These are phyloP conservation scores for Aspergillus funiculosus DNA, from an alignment of 495 filamentous ascomycete genomes.

Conservation along the genomic window DNA sequence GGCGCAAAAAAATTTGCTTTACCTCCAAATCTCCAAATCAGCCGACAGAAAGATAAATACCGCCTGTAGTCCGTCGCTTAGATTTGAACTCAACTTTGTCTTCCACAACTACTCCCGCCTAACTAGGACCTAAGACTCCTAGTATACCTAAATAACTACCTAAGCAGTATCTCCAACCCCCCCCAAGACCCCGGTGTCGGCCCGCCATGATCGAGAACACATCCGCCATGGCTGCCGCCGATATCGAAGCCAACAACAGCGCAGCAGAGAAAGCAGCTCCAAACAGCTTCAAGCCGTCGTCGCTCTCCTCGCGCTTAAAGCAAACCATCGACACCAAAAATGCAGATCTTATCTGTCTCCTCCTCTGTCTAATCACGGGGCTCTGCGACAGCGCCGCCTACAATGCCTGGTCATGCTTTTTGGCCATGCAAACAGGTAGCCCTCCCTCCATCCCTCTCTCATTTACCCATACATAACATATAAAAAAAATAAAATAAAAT, in stretches of 20 bases:
- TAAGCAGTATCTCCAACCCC: too few species aligned
- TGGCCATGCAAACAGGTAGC: slow-evolving; percentile 59
- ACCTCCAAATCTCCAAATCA: too few species aligned
- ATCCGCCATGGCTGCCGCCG: slow-evolving; percentile 5
- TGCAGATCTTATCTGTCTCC: slow-evolving; percentile 49
- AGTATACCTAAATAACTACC: neutral
- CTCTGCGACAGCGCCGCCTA: slow-evolving; percentile 57
- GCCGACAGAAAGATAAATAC: too few species aligned
- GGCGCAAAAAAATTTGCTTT: neutral
- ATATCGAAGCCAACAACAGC: slow-evolving; percentile 21
- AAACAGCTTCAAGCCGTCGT: slow-evolving; percentile 8
- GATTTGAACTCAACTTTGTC: neutral
- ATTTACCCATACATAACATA: neutral
- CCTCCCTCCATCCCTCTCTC: neutral
- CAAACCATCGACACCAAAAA: slow-evolving; percentile 36
- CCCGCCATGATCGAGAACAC: neutral
- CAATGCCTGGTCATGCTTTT: slow-evolving; percentile 57
- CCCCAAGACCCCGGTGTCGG: too few species aligned
- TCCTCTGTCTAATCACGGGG: slow-evolving; percentile 53
- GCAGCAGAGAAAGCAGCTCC: neutral
- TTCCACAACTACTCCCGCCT: neutral
- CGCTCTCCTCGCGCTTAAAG: slow-evolving; percentile 24
- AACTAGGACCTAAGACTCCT: neutral
- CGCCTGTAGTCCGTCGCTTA: too few species aligned
- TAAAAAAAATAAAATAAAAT: neutral